These are phyloP conservation scores for Sugiyamaella japonica DNA, from an alignment of 1,139 yeast species.

Conservation along the genomic window DNA sequence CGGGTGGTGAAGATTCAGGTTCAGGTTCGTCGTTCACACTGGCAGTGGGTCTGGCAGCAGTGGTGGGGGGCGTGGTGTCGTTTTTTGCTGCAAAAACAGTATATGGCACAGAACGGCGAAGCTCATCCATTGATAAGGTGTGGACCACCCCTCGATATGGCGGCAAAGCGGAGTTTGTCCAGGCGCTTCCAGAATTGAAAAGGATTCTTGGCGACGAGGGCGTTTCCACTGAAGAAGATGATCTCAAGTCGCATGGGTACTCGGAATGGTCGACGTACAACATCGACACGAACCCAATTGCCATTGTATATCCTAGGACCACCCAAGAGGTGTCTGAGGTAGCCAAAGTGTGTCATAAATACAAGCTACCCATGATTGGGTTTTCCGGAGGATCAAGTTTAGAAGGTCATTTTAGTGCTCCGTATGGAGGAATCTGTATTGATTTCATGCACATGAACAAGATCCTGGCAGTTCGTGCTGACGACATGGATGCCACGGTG, in stretches of 20 bases:
- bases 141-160: slow-evolving; percentile 43
- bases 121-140: slow-evolving; percentile 26
- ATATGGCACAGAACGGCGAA: slow-evolving; percentile 16
- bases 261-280: slow-evolving; percentile 40
- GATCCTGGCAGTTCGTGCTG: slow-evolving; percentile 56
- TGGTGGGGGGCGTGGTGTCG: slow-evolving; percentile 19
- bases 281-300: slow-evolving; percentile 36
- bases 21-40: not conserved
- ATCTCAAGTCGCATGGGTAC: slow-evolving; percentile 38
- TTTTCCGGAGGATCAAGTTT: slow-evolving; percentile 84
- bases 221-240: slow-evolving; percentile 41
- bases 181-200: slow-evolving; percentile 49
- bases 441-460: slow-evolving; percentile 61
- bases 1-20: not conserved
- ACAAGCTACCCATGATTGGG: slow-evolving; percentile 73
- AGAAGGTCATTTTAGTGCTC: slow-evolving; percentile 85
- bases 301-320: slow-evolving; percentile 55
- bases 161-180: slow-evolving; percentile 42
- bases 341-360: slow-evolving; percentile 62
- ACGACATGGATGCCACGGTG: slow-evolving; percentile 68
- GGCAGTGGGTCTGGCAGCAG: slow-evolving; percentile 1
- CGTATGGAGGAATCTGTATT: slow-evolving; percentile 62
- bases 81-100: slow-evolving; percentile 20
- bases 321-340: slow-evolving; percentile 69
- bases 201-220: slow-evolving; percentile 45